These are phyloP conservation scores for Acmispon strigosus DNA, from an alignment of 306 rosid species.

Conservation along the genomic window DNA sequence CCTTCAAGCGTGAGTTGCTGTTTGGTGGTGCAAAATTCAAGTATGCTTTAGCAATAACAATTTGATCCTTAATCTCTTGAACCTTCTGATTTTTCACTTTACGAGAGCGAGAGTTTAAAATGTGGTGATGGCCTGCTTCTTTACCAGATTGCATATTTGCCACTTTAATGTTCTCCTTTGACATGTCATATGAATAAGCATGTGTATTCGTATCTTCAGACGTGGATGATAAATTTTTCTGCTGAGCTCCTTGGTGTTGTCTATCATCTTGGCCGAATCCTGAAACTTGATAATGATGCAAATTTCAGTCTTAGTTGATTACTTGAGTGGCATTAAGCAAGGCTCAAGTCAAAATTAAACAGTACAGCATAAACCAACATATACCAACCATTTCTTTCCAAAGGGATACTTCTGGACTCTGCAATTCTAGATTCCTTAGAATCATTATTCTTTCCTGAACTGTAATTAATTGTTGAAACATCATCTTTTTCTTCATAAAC, in stretches of 20 bases:
- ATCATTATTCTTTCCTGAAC: constrained; percentile 24
- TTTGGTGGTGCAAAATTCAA: constrained; percentile 26
- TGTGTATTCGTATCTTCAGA: neutral
- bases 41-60: constrained; percentile 21
- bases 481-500: constrained; percentile 53
- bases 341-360: constrained; percentile 4
- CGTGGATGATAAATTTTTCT: neutral
- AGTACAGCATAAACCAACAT: constrained; percentile 6
- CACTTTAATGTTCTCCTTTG: constrained; percentile 7
- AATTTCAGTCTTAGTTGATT: constrained; percentile 3
- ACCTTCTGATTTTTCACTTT: constrained; percentile 14
- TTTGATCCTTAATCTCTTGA: constrained; percentile 26
- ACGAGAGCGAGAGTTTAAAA: neutral
- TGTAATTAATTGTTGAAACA: constrained; percentile 24
- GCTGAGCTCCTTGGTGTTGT: constrained; percentile 12
- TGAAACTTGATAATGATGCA: constrained; percentile 13
- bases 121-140: neutral
- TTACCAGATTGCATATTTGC: neutral
- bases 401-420: constrained; percentile 17
- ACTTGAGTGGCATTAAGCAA: neutral
- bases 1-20: constrained; percentile 13
- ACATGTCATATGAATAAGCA: neutral
- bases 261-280: neutral
- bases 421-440: constrained; percentile 31
- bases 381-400: constrained; percentile 46